Percentiles rank a stretch among this genome's conserved stretches.
Conservation (phyloP, 2,329 filamentous ascomycete species). For the Penicillium nordicum region DNA sequence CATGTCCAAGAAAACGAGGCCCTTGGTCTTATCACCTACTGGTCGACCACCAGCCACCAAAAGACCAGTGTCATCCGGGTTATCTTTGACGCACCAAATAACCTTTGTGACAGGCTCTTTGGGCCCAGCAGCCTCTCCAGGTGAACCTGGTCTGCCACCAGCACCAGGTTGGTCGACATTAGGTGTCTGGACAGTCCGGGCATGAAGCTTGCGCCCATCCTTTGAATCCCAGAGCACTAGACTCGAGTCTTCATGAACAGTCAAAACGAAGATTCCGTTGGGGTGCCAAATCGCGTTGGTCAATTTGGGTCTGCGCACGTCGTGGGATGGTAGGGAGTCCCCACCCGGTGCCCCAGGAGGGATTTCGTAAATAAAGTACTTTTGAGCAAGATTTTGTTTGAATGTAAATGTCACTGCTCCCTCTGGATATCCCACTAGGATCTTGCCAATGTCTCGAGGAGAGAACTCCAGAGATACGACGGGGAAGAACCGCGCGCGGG, state of each 20-base stretch:
- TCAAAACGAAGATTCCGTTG: slow-evolving; percentile 83
- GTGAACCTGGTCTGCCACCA: slow-evolving; percentile 43
- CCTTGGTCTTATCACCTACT: slow-evolving; percentile 65
- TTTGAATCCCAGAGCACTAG: slow-evolving; percentile 93
- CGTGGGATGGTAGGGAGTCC: slow-evolving; percentile 58
- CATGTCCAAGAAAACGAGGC: slow-evolving; percentile 84
- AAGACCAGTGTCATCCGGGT: slow-evolving; percentile 88
- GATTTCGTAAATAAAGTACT: slow-evolving; percentile 79
- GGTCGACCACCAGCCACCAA: slow-evolving; percentile 78
- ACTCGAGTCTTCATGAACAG: slow-evolving; percentile 84
- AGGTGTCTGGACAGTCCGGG: slow-evolving; percentile 71
- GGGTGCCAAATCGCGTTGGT: slow-evolving; percentile 92
- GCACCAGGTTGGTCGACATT: slow-evolving; percentile 67
- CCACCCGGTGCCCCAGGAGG: slow-evolving; percentile 80
- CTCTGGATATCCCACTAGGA: slow-evolving; percentile 85
- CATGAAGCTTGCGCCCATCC: slow-evolving; percentile 78
- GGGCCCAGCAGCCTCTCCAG: slow-evolving; percentile 53
- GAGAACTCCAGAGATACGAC: slow-evolving; percentile 81
- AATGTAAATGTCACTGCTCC: slow-evolving; percentile 91
- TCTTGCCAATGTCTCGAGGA: slow-evolving; percentile 84
- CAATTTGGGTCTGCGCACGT: slow-evolving; percentile 66
- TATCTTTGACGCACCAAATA: slow-evolving; percentile 89
- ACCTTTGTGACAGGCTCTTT: slow-evolving; percentile 75
- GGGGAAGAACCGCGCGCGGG: slow-evolving; percentile 60
- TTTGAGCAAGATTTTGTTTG: slow-evolving; percentile 77